Evolutionary conservation across 2,329 filamentous ascomycete genomes (phyloP), one percentile per base, ranked within the genome.

Genomic region (Ophiocordyceps camponoti-rufipedis): DNA sequence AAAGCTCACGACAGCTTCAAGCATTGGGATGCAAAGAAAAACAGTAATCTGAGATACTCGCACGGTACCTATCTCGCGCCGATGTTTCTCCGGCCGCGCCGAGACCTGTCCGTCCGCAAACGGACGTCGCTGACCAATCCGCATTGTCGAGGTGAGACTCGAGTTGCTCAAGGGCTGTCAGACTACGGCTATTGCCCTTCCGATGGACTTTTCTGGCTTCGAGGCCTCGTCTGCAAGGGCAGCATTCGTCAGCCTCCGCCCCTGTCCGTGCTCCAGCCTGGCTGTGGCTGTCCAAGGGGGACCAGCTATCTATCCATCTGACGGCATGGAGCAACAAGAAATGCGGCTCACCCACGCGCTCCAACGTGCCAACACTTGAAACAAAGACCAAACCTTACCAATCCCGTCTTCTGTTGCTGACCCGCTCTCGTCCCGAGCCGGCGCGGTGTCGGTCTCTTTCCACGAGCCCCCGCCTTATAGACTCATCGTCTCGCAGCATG

Each of bases 401-500:
- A 43, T 39, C 32, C 32, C 33, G 41, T 28, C 32, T n/a, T 35
- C 35, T 31, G 16, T 11, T 32, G 42, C 42, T 38, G 44, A 35
- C 39, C 44, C 44, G 32, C 44, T n/a, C 11, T 32, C 19, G 13
- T 12, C 44, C 45, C 33, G 45, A 31, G 23, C 16, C 33, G 18
- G 16, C 16, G 23, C 41, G 28, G 9, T 38, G 14, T 12, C 29
- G 12, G 29, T 9, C 7, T 7, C 35, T 16, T 16, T 16, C 16
- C 35, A 14, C 29, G 12, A 31, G 14, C 40, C 18, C 38, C 44
- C 44, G 23, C 39, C 39, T 12, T 29, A 28, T 28, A 35, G 18
- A 42, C 11, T 42, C n/a, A 14, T 14, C 14, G 9, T 9, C 14
- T n/a, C 14, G 35, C 35, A 52, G 47, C 46, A 64, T 64, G 62